Conservation (phyloP, 2,329 filamentous ascomycete species). For the Ceratocystis cacaofunesta region DNA sequence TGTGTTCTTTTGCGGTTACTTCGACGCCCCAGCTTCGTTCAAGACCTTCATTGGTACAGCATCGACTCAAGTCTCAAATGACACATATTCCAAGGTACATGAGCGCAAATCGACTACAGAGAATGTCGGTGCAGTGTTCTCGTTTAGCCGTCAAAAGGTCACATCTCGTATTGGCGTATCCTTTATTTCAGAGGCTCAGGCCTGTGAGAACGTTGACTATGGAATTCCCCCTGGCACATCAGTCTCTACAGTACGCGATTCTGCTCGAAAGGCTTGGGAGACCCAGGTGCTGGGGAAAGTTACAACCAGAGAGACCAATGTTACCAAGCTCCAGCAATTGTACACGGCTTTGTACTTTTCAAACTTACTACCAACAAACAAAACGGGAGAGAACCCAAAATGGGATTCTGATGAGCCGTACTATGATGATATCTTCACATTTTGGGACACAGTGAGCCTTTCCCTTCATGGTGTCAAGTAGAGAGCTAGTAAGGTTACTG, state of each 20-base stretch:
- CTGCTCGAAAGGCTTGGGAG: conserved; percentile 43
- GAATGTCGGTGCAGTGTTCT: conserved; percentile 36
- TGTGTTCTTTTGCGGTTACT: conserved; percentile 48
- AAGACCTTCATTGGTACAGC: conserved; percentile 31
- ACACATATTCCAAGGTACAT: conserved; percentile 24
- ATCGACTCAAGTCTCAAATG: conserved; percentile 23
- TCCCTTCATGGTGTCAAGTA: no score
- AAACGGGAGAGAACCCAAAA: conserved; percentile 53
- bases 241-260: conserved; percentile 31
- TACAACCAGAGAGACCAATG: conserved; percentile 41
- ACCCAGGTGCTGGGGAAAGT: conserved; percentile 47
- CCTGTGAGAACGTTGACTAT: conserved; percentile 41
- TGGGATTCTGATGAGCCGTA: conserved; percentile 53
- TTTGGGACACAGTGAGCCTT: conserved; percentile 39
- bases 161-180: conserved; percentile 50
- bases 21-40: conserved; percentile 31
- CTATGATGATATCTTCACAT: conserved; percentile 57
- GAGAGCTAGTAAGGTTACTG: no score
- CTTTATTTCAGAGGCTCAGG: conserved; percentile 47
- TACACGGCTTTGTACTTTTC: conserved; percentile 58
- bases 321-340: conserved; percentile 41
- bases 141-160: conserved; percentile 33
- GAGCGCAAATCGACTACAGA: conserved; percentile 22
- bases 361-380: conserved; percentile 53
- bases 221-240: conserved; percentile 37